Conservation (phyloP, 495 filamentous ascomycete genomes). For the Penicillium silybi region DNA sequence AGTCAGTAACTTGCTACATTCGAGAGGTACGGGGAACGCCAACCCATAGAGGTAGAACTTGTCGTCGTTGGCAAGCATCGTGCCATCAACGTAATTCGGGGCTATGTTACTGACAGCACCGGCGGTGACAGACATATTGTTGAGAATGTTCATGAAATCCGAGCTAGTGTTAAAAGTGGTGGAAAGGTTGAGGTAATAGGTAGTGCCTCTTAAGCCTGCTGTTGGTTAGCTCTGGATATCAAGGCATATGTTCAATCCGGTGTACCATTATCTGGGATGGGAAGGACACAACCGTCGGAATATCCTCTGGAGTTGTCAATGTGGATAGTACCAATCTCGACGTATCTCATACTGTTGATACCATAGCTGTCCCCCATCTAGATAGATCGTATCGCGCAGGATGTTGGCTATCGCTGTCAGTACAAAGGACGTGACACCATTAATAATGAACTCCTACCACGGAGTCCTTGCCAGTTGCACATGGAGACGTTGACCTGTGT, state of each 20-base stretch:
- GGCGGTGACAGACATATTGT: constrained; percentile 37
- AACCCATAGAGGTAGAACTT: constrained; percentile 49
- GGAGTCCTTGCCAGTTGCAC: constrained; percentile 52
- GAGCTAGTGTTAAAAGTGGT: constrained; percentile 40
- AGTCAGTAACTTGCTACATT: background rate
- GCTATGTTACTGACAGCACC: constrained; percentile 50
- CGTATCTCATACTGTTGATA: constrained; percentile 34
- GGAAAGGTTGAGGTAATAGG: constrained; percentile 45
- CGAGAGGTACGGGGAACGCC: background rate
- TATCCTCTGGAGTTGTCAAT: constrained; percentile 16
- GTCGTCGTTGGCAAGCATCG: constrained; percentile 62
- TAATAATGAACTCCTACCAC: constrained; percentile 36
- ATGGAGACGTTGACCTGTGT: constrained; percentile 49
- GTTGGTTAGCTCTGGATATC: constrained; percentile 22
- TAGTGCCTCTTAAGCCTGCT: constrained; percentile 48
- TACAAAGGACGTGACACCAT: background rate
- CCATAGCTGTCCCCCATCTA: constrained; percentile 60
- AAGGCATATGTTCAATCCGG: background rate
- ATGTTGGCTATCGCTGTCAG: constrained; percentile 44
- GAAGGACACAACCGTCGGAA: constrained; percentile 17
- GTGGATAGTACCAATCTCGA: background rate
- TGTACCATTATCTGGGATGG: constrained; percentile 11
- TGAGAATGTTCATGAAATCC: constrained; percentile 13
- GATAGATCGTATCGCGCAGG: constrained; percentile 61
- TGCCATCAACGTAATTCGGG: constrained; percentile 58